phyloP scores from a whole-genome alignment of 306 rosid species.

The Vigna trinervia region DNA sequence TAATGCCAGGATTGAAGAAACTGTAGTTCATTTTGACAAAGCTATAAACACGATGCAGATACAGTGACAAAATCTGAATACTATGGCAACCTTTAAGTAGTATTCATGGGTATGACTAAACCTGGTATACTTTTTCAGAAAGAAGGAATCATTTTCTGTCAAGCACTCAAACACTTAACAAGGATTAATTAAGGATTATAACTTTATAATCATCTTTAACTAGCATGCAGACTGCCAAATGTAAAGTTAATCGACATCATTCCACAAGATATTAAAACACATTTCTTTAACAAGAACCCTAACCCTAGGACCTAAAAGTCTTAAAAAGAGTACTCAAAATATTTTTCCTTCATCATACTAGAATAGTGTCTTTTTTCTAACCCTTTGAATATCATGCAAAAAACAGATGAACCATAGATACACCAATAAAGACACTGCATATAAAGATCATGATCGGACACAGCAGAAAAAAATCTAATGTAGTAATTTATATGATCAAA shows the following conservation, averaged over 20 bases:
- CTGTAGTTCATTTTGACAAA: background rate
- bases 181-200: background rate
- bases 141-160: background rate
- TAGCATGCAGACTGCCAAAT: background rate
- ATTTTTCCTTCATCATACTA: background rate
- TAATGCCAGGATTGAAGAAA: background rate
- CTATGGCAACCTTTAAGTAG: too few relatives aligned
- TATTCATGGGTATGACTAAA: background rate
- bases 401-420: background rate
- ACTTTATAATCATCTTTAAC: background rate
- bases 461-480: background rate
- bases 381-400: background rate
- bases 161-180: background rate
- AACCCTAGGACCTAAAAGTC: constrained; percentile 57
- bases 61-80: background rate
- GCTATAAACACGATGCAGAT: background rate
- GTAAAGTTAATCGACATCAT: background rate
- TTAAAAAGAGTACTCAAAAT: background rate
- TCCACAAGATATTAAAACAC: background rate
- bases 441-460: background rate
- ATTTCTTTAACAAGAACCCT: constrained; percentile 60
- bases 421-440: background rate
- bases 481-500: background rate
- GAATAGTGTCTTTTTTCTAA: background rate
- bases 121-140: background rate